phyloP scores from a whole-genome alignment of 345 rosid species.

The Lepidium aucheri region DNA sequence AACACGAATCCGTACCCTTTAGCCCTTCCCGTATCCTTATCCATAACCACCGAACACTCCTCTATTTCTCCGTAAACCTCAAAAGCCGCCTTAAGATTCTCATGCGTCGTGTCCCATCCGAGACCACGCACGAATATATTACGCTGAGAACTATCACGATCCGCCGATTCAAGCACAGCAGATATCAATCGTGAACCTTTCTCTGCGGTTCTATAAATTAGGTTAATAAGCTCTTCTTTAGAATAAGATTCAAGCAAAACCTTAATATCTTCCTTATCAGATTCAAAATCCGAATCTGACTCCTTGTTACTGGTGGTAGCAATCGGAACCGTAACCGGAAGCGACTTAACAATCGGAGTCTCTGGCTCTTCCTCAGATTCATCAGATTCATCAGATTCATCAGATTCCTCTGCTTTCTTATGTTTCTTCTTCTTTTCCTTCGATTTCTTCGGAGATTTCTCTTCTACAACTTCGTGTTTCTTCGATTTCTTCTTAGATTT shows the following conservation, averaged over 20 bases:
- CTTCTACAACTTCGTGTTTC: background rate
- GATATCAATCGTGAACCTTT: conserved; percentile 17
- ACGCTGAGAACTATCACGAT: conserved; percentile 20
- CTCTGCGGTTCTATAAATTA: conserved; percentile 27
- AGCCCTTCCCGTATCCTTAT: conserved; percentile 27
- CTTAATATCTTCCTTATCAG: conserved; percentile 21
- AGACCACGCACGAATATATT: conserved; percentile 39
- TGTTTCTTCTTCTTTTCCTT: conserved; percentile 24
- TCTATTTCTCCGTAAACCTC: conserved; percentile 26
- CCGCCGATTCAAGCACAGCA: conserved; percentile 22
- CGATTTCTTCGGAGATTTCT: conserved; percentile 11
- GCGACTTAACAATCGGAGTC: background rate
- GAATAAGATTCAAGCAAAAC: conserved; percentile 36
- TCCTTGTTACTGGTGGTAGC: background rate
- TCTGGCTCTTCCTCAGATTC: conserved; percentile 18
- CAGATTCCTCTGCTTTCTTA: conserved; percentile 14
- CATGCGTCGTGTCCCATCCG: conserved; percentile 33
- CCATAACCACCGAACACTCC: conserved; percentile 33
- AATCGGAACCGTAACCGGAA: background rate
- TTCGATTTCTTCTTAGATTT: conserved; percentile 13
- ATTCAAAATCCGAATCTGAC: conserved; percentile 29
- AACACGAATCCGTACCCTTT: conserved; percentile 34
- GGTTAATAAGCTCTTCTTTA: conserved; percentile 41
- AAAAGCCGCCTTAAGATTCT: conserved; percentile 27
- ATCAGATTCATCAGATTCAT: conserved; percentile 21